Conservation (phyloP, 805 yeast species). For the Suhomyces pyralidae region DNA sequence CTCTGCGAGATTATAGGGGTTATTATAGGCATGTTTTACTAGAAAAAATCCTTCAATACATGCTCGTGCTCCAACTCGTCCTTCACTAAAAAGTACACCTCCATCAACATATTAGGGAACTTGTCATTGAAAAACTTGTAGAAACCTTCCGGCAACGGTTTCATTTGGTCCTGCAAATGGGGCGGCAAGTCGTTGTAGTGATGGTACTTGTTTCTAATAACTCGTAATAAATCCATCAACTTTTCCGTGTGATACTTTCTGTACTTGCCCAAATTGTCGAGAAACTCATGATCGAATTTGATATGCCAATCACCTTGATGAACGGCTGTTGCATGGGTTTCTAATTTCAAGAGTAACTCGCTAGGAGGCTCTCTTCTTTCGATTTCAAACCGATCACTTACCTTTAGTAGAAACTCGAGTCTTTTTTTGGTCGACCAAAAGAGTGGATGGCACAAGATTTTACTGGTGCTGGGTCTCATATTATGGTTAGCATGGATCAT, state of each 20-base stretch:
- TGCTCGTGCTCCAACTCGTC: constrained; percentile 62
- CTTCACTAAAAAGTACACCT: constrained; percentile 61
- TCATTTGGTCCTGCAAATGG: constrained; percentile 60
- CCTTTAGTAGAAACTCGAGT: constrained; percentile 78
- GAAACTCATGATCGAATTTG: constrained; percentile 66
- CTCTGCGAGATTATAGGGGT: too few species aligned
- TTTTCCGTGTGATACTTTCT: constrained; percentile 80
- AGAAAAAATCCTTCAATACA: constrained; percentile 39
- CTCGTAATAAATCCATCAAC: constrained; percentile 82
- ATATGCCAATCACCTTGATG: constrained; percentile 73
- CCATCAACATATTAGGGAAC: constrained; percentile 80
- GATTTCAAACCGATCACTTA: constrained; percentile 87
- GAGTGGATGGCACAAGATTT: constrained; percentile 76
- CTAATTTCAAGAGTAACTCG: constrained; percentile 52
- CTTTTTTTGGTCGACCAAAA: constrained; percentile 79
- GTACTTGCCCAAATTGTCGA: constrained; percentile 85
- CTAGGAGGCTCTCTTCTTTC: constrained; percentile 81
- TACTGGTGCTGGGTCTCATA: constrained; percentile 65
- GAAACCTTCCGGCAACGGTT: constrained; percentile 82
- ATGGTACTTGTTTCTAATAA: constrained; percentile 89
- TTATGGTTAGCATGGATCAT: constrained; percentile 74
- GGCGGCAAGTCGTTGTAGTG: constrained; percentile 88
- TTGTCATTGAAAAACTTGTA: constrained; percentile 67
- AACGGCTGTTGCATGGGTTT: constrained; percentile 50
- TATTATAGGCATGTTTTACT: too few species aligned